Conservation (phyloP, 805 yeast species). For the Metschnikowia aberdeeniae region DNA sequence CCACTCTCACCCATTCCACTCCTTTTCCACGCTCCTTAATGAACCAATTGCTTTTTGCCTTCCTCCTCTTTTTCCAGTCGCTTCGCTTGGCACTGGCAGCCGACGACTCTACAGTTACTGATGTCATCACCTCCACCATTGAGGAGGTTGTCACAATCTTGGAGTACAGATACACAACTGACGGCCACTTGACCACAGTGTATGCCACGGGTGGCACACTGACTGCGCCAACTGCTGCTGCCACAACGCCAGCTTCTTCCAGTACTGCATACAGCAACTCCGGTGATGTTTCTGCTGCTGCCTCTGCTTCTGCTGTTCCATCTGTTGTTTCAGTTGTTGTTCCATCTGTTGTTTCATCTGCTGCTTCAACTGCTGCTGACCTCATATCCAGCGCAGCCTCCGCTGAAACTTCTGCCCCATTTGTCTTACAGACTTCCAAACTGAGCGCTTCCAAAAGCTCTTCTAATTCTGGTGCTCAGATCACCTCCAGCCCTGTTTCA, state of each 20-base stretch:
- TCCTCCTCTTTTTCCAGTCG: slow-evolving; percentile 5
- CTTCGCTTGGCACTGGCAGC: slow-evolving; percentile 8
- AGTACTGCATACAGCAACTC: neutral
- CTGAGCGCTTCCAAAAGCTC: neutral
- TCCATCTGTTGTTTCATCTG: slow-evolving; percentile 1
- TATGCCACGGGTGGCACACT: slow-evolving; percentile 18
- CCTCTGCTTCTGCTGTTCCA: neutral
- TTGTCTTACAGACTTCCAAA: neutral
- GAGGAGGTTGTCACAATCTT: slow-evolving; percentile 27
- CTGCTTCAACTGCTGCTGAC: neutral
- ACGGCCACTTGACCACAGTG: slow-evolving; percentile 27
- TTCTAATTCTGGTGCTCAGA: neutral
- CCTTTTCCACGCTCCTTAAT: neutral
- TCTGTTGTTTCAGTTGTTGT: slow-evolving; percentile 2
- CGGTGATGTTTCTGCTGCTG: neutral
- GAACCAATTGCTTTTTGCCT: slow-evolving; percentile 3
- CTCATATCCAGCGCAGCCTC: neutral
- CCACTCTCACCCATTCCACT: neutral
- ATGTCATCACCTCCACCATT: slow-evolving; percentile 15
- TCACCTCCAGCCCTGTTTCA: slow-evolving; percentile 1
- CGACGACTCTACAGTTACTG: slow-evolving; percentile 9
- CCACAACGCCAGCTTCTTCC: neutral
- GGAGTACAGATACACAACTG: slow-evolving; percentile 30
- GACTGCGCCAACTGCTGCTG: slow-evolving; percentile 4
- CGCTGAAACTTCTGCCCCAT: neutral